Base-by-base conservation (phyloP, 2,329 filamentous ascomycete genomes). In the Alternaria novae-zelandiae region DNA sequence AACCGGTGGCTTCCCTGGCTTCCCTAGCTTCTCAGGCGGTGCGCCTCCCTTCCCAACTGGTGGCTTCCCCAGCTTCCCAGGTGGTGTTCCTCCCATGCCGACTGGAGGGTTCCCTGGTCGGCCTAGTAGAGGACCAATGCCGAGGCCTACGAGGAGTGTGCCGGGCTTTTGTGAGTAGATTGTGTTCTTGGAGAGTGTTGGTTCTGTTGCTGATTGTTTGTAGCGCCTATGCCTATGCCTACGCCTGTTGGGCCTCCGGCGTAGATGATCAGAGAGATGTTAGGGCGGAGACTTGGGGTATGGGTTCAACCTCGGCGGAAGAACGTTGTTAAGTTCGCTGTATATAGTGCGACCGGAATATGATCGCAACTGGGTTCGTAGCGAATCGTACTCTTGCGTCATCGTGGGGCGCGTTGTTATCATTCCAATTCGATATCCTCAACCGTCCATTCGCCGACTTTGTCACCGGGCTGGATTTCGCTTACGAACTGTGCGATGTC, bases 71-170 rank as follows among this genome's bases (percentile, higher is more conserved):
- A 54, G n/a, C n/a, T 36, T 53, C 17, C 59, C 54, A 10, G 20
- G 25, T 11, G 54, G 54, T 0, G 53, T 32, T n/a, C 51, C 30
- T 30, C 49, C 63, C 47, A 28, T 44, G 17, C 47, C 61, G 15
- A 49, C 53, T 26, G 59, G 63, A 15, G 53, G 57, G 25, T 43
- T 60, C 36, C 63, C 63, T 20, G 46, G 44, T 11, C 20, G 36
- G 13, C 57, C 61, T n/a, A 61, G 36, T 41, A 13, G 41, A 47
- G 53, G 56, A n/a, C 13, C 30, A 9, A 41, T 30, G 13, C 60
- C 60, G 23, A 45, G 23, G 20, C 53, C 59, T 45, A 57, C 54
- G 15, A 41, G 54, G 23, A 26, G 32, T 7, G 12, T 28, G 17
- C 41, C 47, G 9, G 54, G n/a, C 17, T 41, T 53, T 26, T 47